phyloP scores from a whole-genome alignment of 176 grass and related monocot species.

The Dactylis glomerata region DNA sequence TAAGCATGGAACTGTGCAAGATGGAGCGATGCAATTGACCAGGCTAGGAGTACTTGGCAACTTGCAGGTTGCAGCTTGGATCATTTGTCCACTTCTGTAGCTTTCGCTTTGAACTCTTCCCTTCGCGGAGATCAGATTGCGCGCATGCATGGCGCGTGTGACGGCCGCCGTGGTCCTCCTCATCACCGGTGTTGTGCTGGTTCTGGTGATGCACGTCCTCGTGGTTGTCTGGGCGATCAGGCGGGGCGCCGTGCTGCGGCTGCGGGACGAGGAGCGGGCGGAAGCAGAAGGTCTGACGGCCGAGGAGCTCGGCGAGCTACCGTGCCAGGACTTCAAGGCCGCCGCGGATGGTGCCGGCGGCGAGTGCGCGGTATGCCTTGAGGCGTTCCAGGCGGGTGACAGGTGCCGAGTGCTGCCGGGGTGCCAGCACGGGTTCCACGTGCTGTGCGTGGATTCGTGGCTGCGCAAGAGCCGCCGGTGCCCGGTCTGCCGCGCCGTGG shows the following conservation, averaged over 20 bases:
- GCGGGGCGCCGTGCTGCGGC: neutral
- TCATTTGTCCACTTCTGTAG: neutral
- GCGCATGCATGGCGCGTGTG: constrained; percentile 1
- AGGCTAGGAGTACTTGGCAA: neutral
- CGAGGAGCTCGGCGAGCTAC: constrained; percentile 32
- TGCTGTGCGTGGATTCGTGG: constrained; percentile 54
- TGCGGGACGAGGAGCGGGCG: neutral
- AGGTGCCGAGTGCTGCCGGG: constrained; percentile 37
- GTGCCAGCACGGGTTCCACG: constrained; percentile 60
- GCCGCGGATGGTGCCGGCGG: neutral
- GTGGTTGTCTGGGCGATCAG: constrained; percentile 32
- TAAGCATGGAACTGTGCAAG: neutral
- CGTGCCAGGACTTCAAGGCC: constrained; percentile 23
- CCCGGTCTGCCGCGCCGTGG: constrained; percentile 39
- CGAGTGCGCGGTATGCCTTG: constrained; percentile 64
- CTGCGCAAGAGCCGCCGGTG: constrained; percentile 32
- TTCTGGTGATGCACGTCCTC: constrained; percentile 41
- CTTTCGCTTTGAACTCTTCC: neutral
- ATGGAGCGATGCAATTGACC: constrained; percentile 8
- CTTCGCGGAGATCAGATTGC: neutral
- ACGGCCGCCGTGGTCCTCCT: constrained; percentile 29
- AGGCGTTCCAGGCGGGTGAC: constrained; percentile 50
- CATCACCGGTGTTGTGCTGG: constrained; percentile 34
- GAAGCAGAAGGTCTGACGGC: constrained; percentile 21
- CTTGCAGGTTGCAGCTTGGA: neutral